Evolutionary conservation across 768 basidiomycete genomes (phyloP), one percentile per base, ranked within the genome.

Genomic region (Tylopilus rubrobrunneus): DNA sequence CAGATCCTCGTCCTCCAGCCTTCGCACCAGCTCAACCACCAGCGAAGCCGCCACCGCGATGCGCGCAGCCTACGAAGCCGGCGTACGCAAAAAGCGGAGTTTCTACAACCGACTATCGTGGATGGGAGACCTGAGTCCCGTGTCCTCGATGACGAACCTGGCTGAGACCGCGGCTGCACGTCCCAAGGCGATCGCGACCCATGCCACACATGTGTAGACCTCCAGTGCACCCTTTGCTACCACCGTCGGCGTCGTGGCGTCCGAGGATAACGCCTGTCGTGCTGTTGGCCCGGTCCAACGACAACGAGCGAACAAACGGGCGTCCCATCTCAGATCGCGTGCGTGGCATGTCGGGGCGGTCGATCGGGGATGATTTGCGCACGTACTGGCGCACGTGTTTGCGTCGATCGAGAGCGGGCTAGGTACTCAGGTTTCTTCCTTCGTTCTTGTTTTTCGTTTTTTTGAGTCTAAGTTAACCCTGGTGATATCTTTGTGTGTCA

Each of bases 1-100:
- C 2, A 58, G 67, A 9, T 67, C 67, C 19, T 67, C 68, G 2
- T 65, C 64, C 3, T 71, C 70, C 10, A 68, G 68, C 51, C 64
- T 70, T 2, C 56, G 63, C 37, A 52, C 67, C 3, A 57, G 9
- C 17, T 47, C 11, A 4, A 55, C 55, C 23, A 62, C 57, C 3
- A 67, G 51, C 19, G 58, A 60, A 23, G 67, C 69, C 4, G 53
- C 69, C 0, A 59, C 19, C 0, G 60, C 57, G 34, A 67, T 71
- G 63, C 67, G 69, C 1, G 71, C 71, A 2, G 69, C 69, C 3
- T 71, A 71, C 56, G 46, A 62, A 29, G 69, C 61, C 0, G 62
- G 69, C 31, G 58, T 67, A 11, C 69, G 69, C 59, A 72, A 71
- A 45, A 71, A 71, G 52, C 64, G 58, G 43, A 72, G 71, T 48